Evolutionary conservation across 2,329 filamentous ascomycete species (phyloP), one percentile per base, ranked within the genome.

Genomic region (Remersonia thermophila): DNA sequence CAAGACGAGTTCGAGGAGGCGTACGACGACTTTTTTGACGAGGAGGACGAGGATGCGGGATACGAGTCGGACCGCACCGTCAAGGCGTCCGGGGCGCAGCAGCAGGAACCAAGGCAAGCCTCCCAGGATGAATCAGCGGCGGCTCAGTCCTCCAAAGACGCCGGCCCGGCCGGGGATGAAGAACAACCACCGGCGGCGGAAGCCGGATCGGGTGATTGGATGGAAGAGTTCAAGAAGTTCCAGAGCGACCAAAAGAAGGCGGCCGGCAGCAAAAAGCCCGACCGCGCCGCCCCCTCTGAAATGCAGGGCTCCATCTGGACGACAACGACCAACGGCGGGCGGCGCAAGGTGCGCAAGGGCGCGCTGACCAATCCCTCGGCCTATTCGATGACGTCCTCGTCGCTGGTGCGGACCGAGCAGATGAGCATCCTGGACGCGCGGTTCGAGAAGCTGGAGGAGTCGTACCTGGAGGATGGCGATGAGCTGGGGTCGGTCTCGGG

Each of bases 301-400:
- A 52, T 80, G 32, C 76, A 82, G 51, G 79, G 73, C 2, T 82
- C 81, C 5, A 65, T 80, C 47, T 72, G 81, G 63, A 86, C 80
- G 2, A 77, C 80, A 1, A 86, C 81, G 2, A 80, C 83, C 1
- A 81, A 79, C 43, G 84, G 83, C 26, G 85, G 85, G 10, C 76
- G 83, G 35, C 73, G 71, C 43, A 96, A 96, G 77, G 95, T 94
- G 73, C 77, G 89, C 54, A 96, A 94, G 66, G 89, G 87, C 31
- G 89, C 91, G 2, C 63, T 93, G 56, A 96, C 89, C 3, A 84
- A 82, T 46, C 80, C 83, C 1, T 91, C 86, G 1, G 77, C 86
- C 58, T 95, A 83, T 53, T 95, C 85, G 80, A 96, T 96, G 48
- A 95, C 91, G 54, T 98, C 91, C 58, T 96, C 91, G 49, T 96